Evolutionary conservation across 495 filamentous ascomycete species (phyloP).

Genomic region (Trichocladium antarcticum): DNA sequence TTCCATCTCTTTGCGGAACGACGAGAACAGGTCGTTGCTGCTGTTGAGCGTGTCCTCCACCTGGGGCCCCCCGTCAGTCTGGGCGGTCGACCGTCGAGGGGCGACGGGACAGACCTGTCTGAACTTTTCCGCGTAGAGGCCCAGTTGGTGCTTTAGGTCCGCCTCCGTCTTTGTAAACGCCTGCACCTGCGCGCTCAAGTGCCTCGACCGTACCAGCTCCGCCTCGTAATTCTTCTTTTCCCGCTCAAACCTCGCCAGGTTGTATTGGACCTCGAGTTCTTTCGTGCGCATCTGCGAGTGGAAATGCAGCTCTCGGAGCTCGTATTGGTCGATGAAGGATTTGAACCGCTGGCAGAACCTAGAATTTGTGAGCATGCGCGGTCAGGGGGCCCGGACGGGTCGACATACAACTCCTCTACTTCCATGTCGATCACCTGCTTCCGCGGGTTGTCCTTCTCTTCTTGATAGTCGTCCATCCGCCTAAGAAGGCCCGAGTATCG

Average conservation of each 20-base stretch:
- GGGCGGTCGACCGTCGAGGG: background rate
- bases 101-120: constrained; percentile 67
- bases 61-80: constrained; percentile 34
- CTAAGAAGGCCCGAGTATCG: constrained; percentile 62
- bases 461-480: constrained; percentile 69
- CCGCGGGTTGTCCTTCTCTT: constrained; percentile 65
- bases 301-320: constrained; percentile 85
- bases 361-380: constrained; percentile 18
- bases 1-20: constrained; percentile 99
- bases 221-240: constrained; percentile 77
- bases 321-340: constrained; percentile 88
- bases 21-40: constrained; percentile 94
- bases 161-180: constrained; percentile 95
- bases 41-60: constrained; percentile 99
- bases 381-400: background rate
- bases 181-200: constrained; percentile 79
- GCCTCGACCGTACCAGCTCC: constrained; percentile 65
- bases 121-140: constrained; percentile 99
- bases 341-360: constrained; percentile 88
- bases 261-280: constrained; percentile 89
- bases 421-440: constrained; percentile 67
- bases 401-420: constrained; percentile 70
- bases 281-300: constrained; percentile 81
- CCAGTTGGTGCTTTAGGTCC: constrained; percentile 86
- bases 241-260: constrained; percentile 74